phyloP scores from a whole-genome alignment of 805 yeast genomes.

The Yamadazyma nakazawae region DNA sequence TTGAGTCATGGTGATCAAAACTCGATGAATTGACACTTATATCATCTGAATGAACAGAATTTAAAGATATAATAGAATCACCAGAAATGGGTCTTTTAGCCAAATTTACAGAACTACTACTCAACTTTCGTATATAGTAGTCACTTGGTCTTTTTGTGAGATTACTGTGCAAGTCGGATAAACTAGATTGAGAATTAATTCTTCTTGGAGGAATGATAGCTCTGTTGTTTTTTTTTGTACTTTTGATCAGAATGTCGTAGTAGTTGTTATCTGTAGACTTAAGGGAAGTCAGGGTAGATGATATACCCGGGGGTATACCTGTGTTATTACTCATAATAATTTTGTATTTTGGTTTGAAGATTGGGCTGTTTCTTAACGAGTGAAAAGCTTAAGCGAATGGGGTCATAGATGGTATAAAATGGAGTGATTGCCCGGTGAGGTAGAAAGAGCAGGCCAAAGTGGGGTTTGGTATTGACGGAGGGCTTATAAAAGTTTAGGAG shows the following conservation, averaged over 20 bases:
- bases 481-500: background rate
- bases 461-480: background rate
- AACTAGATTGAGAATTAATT: slow-evolving; percentile 8
- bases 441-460: background rate
- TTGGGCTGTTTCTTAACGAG: background rate
- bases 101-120: slow-evolving; percentile 20
- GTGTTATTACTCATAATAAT: background rate
- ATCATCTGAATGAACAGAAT: slow-evolving; percentile 34
- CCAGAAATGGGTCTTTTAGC: slow-evolving; percentile 29
- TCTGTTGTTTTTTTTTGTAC: slow-evolving; percentile 15
- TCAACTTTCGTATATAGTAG: slow-evolving; percentile 32
- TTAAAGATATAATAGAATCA: slow-evolving; percentile 31
- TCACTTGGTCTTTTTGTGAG: slow-evolving; percentile 37
- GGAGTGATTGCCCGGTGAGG: background rate
- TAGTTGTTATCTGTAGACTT: slow-evolving; percentile 19
- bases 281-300: background rate
- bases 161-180: slow-evolving; percentile 2
- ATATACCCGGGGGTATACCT: background rate
- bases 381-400: background rate
- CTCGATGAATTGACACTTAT: slow-evolving; percentile 27
- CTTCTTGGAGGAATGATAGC: slow-evolving; percentile 7
- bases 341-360: background rate
- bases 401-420: background rate
- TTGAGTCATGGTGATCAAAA: slow-evolving; percentile 33
- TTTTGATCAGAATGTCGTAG: slow-evolving; percentile 21